These are phyloP conservation scores for Triticum aestivum DNA, from an alignment of 176 grass and related monocot species.

Conservation along the genomic window DNA sequence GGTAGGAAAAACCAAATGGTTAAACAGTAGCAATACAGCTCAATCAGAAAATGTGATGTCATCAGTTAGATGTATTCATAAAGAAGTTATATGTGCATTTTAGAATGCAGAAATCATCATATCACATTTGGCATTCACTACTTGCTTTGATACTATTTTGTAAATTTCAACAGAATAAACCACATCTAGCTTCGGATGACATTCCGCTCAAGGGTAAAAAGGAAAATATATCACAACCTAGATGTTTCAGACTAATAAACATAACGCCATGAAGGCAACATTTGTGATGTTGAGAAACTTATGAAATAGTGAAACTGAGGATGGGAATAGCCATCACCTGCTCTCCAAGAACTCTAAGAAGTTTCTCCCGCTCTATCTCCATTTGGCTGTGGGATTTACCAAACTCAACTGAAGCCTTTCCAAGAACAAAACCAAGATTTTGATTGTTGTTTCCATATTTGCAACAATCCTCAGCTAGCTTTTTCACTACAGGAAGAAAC, in stretches of 20 bases:
- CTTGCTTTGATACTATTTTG: not conserved
- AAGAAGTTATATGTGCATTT: not conserved
- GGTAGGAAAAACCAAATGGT: constrained; percentile 8
- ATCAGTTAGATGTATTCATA: not conserved
- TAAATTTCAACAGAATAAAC: constrained; percentile 3
- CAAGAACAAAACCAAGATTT: constrained; percentile 70
- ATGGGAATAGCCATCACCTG: constrained; percentile 50
- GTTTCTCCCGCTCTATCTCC: constrained; percentile 76
- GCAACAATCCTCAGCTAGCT: constrained; percentile 83
- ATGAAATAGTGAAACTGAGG: constrained; percentile 13
- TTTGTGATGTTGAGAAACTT: constrained; percentile 19
- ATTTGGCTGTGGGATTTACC: constrained; percentile 82
- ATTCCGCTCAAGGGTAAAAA: not conserved
- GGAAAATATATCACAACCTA: constrained; percentile 14
- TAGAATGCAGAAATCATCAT: not conserved
- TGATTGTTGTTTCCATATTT: constrained; percentile 84
- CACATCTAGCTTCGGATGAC: not conserved
- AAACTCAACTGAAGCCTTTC: constrained; percentile 69
- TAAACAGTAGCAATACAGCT: not conserved
- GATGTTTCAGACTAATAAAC: not conserved
- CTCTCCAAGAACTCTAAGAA: constrained; percentile 75
- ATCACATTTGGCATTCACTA: not conserved
- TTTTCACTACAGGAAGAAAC: constrained; percentile 68
- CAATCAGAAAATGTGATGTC: not conserved
- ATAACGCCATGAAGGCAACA: not conserved